Base-by-base conservation (phyloP, 768 basidiomycete genomes). In the Leccinum broughii region DNA sequence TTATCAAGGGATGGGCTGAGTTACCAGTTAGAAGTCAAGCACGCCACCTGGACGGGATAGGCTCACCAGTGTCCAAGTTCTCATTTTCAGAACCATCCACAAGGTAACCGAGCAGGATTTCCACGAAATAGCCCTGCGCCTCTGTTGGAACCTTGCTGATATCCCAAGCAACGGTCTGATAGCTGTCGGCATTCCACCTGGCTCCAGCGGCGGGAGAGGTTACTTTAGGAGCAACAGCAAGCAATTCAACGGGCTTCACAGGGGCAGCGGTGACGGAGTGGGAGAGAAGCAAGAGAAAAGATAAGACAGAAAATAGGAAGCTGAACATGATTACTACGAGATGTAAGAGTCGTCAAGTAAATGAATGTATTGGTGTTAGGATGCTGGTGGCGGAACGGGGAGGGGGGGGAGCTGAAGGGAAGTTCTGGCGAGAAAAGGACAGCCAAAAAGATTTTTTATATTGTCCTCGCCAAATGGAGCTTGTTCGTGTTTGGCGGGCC, bases 1-100 rank as follows among this genome's bases (percentile, higher is more conserved):
- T 49, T 2, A 85, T 88, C 58, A 92, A 78, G 14, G 88, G 88
- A 35, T 80, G 50, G 1, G 77, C 89, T 90, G 60, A 28, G 52
- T 20, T 5, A 56, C 52, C 2, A 2, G 53, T 74, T 26, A 72
- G 55, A 26, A 41, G 2, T 20, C 6, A n/a, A 35, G 39, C 10
- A 24, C 10, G 37, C 20, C 24, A 30, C 10, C 1, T 17, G 22
- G 37, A 32, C 3, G 37, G 1, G 30, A 24, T n/a, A 1, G 6
- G 70, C 83, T 58, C 61, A 86, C 86, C 46, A 35, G 75, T 67
- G 58, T 85, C 77, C 62, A 86, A 72, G 61, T 85, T 77, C 65
- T 86, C 84, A 55, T 6, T 22, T 46, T 11, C 20, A 20, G 78
- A 80, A 37, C 65, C 64, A 59, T 65, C 63, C 13, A 61, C 55